phyloP scores from a whole-genome alignment of 306 rosid species.

The Arachis hypogaea region DNA sequence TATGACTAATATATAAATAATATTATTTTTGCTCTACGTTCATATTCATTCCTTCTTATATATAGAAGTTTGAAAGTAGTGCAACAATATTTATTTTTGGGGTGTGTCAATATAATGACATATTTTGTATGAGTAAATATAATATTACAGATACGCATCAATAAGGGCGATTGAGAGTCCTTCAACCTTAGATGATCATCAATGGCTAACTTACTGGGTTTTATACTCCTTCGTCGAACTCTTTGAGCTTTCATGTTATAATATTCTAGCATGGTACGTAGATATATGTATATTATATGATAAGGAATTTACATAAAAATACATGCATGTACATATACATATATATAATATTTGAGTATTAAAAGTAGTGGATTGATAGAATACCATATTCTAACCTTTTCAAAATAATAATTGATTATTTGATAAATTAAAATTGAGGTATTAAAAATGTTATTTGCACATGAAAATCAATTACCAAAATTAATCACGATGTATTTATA shows the following conservation, averaged over 20 bases:
- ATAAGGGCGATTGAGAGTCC: conserved; percentile 82
- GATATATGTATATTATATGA: neutral
- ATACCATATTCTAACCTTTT: too few relatives aligned
- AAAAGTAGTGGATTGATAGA: too few relatives aligned
- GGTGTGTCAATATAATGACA: neutral
- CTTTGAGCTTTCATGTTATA: conserved; percentile 67
- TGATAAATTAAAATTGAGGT: too few relatives aligned
- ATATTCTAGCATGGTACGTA: conserved; percentile 63
- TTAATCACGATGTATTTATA: too few relatives aligned
- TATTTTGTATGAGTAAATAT: neutral
- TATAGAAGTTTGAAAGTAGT: neutral
- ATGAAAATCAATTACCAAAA: too few relatives aligned
- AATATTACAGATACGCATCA: conserved; percentile 62
- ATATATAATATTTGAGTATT: too few relatives aligned
- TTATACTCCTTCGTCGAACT: conserved; percentile 68
- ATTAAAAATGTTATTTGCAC: too few relatives aligned
- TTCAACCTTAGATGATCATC: conserved; percentile 74
- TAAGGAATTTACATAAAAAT: too few relatives aligned
- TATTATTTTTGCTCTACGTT: too few relatives aligned
- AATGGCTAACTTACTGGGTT: conserved; percentile 88
- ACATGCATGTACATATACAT: too few relatives aligned
- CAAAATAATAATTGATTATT: too few relatives aligned
- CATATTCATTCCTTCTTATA: neutral
- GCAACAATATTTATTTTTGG: neutral
- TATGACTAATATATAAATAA: too few relatives aligned